phyloP scores from a whole-genome alignment of 805 yeast genomes.

The Kregervanrija delftensis region DNA sequence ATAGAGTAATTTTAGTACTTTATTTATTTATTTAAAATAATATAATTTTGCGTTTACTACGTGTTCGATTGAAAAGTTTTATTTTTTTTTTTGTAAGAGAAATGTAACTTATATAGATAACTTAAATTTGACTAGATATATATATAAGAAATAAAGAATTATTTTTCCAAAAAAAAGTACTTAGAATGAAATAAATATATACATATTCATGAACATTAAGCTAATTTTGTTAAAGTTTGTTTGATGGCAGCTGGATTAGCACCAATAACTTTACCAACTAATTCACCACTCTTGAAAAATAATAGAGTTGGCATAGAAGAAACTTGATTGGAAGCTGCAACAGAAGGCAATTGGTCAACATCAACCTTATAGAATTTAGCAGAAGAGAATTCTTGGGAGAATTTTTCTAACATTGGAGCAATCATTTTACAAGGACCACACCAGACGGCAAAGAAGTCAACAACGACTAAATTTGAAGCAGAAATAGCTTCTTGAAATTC shows the following conservation, averaged over 20 bases:
- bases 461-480: constrained; percentile 67
- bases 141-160: background rate
- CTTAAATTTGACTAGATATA: background rate
- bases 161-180: background rate
- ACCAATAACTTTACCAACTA: constrained; percentile 76
- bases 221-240: constrained; percentile 37
- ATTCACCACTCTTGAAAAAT: constrained; percentile 77
- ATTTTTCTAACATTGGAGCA: constrained; percentile 86
- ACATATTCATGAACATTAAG: constrained; percentile 12
- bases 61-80: too few species aligned
- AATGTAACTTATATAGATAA: too few species aligned
- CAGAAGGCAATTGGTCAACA: constrained; percentile 74
- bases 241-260: constrained; percentile 84
- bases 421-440: constrained; percentile 99
- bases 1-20: background rate
- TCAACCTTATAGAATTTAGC: constrained; percentile 86
- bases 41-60: too few species aligned
- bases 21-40: background rate
- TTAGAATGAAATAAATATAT: background rate
- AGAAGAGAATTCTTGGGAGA: constrained; percentile 56
- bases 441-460: constrained; percentile 97
- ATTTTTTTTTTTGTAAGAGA: too few species aligned
- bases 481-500: constrained; percentile 66
- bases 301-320: constrained; percentile 57
- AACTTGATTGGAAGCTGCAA: constrained; percentile 61